Conservation (phyloP, 805 yeast species). For the Monosporozyma yasuniensis region DNA sequence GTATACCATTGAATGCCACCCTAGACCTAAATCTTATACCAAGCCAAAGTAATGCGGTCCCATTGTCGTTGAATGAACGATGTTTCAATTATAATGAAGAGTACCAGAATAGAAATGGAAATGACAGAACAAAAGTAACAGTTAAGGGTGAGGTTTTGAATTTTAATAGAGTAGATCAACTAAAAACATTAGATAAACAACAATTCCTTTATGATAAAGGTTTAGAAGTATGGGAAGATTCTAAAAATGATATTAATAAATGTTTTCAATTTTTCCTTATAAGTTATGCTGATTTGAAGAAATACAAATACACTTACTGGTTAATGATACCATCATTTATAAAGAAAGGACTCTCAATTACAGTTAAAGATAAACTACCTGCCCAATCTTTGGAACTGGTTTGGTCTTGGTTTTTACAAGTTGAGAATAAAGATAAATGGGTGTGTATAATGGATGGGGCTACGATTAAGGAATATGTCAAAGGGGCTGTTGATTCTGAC, state of each 20-base stretch:
- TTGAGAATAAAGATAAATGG: conserved; percentile 16
- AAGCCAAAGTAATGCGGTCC: conserved; percentile 11
- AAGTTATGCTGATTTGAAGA: conserved; percentile 81
- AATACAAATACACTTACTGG: conserved; percentile 86
- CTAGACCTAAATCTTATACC: conserved; percentile 16
- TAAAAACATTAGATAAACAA: conserved; percentile 59
- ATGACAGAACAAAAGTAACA: conserved; percentile 7
- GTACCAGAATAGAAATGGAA: not conserved
- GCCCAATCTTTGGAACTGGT: not conserved
- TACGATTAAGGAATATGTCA: conserved; percentile 14
- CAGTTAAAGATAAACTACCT: not conserved
- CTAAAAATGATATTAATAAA: conserved; percentile 24
- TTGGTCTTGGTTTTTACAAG: conserved; percentile 12
- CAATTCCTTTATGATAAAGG: conserved; percentile 41
- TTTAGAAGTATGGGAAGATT: conserved; percentile 19
- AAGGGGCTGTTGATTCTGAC: not conserved
- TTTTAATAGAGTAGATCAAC: conserved; percentile 79
- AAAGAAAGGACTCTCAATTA: conserved; percentile 7
- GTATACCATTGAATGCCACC: conserved; percentile 21
- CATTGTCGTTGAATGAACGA: conserved; percentile 21
- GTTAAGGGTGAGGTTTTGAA: conserved; percentile 41
- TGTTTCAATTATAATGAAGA: conserved; percentile 31
- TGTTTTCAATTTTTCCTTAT: conserved; percentile 39
- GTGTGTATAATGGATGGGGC: conserved; percentile 20
- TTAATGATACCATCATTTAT: conserved; percentile 63